A percentile compares a stretch with the other conserved stretches of the same genome.
Conservation (phyloP, 148 eudicot species). For the Linanthus parryae region DNA sequence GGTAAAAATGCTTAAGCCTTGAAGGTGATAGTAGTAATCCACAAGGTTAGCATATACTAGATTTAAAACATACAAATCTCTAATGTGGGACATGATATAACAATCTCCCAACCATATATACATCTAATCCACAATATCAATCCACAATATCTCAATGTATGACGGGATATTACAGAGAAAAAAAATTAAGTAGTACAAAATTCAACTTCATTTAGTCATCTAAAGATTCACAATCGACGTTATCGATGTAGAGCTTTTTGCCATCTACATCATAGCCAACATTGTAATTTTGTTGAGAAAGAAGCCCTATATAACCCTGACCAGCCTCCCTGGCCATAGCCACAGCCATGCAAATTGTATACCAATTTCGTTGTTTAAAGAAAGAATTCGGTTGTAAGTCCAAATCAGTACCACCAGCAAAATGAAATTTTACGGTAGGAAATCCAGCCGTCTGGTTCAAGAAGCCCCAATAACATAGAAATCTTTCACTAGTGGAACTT, state of each 20-base stretch:
- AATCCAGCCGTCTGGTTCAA: conserved; percentile 15
- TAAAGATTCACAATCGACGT: conserved; percentile 21
- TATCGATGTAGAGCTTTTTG: conserved; percentile 14
- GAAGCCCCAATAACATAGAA: conserved; percentile 19
- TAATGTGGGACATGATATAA: too few species aligned
- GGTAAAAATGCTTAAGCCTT: too few species aligned
- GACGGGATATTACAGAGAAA: too few species aligned
- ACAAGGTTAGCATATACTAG: too few species aligned
- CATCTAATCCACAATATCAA: too few species aligned
- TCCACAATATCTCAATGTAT: too few species aligned
- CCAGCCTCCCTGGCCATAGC: neutral
- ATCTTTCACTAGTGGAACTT: neutral
- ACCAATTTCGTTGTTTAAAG: neutral
- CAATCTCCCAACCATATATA: too few species aligned
- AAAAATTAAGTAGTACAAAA: too few species aligned
- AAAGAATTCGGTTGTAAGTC: conserved; percentile 8
- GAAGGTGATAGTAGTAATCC: too few species aligned
- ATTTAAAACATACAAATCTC: too few species aligned
- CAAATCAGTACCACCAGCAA: conserved; percentile 20
- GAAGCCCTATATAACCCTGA: conserved; percentile 13
- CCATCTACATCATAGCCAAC: conserved; percentile 20
- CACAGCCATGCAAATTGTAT: conserved; percentile 16
- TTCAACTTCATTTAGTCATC: conserved; percentile 6
- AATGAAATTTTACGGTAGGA: conserved; percentile 20
- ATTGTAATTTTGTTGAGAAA: conserved; percentile 24